Percentiles rank a stretch among this genome's conserved stretches.
These are phyloP conservation scores for Podaxis mareebaensis DNA, from an alignment of 768 basidiomycete species.

Conservation along the genomic window DNA sequence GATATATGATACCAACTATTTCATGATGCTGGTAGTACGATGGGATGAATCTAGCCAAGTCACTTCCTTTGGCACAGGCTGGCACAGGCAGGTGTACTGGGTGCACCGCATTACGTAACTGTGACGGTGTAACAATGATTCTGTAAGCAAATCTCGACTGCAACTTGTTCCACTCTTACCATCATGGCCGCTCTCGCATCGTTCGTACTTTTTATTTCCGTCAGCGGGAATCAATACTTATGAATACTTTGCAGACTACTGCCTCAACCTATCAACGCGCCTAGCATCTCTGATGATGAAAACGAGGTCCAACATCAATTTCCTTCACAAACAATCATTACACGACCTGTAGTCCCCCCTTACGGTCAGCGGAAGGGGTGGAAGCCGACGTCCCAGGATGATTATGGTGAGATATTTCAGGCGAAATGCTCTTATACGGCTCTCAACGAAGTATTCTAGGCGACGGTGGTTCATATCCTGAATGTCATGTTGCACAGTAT, in stretches of 20 bases:
- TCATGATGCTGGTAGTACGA: background rate
- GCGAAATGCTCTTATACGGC: constrained; percentile 7
- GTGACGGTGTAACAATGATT: background rate
- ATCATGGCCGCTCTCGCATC: constrained; percentile 65
- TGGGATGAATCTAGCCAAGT: background rate
- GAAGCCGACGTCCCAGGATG: constrained; percentile 79
- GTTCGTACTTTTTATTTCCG: constrained; percentile 44
- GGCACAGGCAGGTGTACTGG: too few species aligned
- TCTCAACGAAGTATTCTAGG: constrained; percentile 37
- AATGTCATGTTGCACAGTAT: constrained; percentile 97
- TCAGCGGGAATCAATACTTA: constrained; percentile 11
- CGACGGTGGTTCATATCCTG: constrained; percentile 87
- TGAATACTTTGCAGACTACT: constrained; percentile 50
- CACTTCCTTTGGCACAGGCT: too few species aligned
- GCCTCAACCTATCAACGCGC: constrained; percentile 62
- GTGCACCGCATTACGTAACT: constrained; percentile 8
- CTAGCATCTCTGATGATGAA: constrained; percentile 61
- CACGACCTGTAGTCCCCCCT: constrained; percentile 63
- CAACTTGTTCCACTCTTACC: background rate
- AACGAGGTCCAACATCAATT: constrained; percentile 43
- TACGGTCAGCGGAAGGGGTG: constrained; percentile 88
- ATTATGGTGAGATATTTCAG: constrained; percentile 65
- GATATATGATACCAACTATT: background rate
- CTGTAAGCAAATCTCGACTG: background rate
- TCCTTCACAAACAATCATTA: constrained; percentile 40